Evolutionary conservation across 2,329 filamentous ascomycete genomes (phyloP).

Genomic region (Fusarium sp.): DNA sequence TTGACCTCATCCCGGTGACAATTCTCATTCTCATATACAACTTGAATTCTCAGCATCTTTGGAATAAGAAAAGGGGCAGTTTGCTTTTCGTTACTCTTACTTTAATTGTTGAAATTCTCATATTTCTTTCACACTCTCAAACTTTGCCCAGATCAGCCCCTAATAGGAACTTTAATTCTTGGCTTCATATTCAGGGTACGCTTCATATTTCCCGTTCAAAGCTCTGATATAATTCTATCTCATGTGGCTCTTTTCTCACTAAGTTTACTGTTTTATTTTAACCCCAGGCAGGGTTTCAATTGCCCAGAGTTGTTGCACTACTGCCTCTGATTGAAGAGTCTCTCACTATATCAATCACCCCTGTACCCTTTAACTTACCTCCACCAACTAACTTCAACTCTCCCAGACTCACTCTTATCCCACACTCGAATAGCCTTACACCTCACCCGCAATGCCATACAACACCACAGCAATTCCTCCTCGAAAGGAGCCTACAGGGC

Average conservation of each 20-base stretch:
- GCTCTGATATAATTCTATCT: neutral
- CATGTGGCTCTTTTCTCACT: neutral
- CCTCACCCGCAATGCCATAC: constrained; percentile 77
- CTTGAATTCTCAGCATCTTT: neutral
- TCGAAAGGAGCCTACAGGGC: constrained; percentile 84
- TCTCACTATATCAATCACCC: neutral
- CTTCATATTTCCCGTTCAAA: constrained; percentile 1
- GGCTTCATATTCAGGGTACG: constrained; percentile 19
- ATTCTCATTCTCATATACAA: neutral
- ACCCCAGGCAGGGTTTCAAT: neutral
- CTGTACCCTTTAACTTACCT: constrained; percentile 11
- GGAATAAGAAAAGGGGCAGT: neutral
- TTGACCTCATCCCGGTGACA: constrained; percentile 10
- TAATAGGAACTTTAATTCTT: constrained; percentile 7
- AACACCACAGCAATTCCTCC: constrained; percentile 88
- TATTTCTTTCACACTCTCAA: neutral
- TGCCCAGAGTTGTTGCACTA: neutral
- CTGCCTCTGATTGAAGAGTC: neutral
- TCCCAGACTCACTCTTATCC: neutral
- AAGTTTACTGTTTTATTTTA: neutral
- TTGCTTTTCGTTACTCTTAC: neutral
- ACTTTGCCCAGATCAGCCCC: neutral
- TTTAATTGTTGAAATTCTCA: neutral
- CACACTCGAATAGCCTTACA: neutral
- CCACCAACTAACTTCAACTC: constrained; percentile 12